These are phyloP conservation scores for Carex arenaria DNA, from an alignment of 202 grass and related monocot genomes.

Conservation along the genomic window DNA sequence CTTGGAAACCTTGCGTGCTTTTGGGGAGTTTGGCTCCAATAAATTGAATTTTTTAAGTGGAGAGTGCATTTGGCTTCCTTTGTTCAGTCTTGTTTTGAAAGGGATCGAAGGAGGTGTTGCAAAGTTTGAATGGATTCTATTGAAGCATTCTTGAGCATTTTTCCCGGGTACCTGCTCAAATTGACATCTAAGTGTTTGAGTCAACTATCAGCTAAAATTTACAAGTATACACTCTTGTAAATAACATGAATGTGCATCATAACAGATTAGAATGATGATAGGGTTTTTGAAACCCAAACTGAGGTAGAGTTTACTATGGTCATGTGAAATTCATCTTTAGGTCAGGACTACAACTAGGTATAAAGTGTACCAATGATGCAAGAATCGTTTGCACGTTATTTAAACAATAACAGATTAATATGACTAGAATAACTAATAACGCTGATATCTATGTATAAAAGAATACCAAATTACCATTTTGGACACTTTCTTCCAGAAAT, in stretches of 20 bases:
- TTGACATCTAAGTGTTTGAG: slow-evolving; percentile 8
- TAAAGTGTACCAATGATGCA: background rate
- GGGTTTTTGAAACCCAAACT: background rate
- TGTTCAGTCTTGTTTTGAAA: slow-evolving; percentile 46
- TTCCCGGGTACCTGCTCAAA: slow-evolving; percentile 64
- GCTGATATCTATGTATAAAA: slow-evolving; percentile 13
- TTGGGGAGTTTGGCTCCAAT: slow-evolving; percentile 39
- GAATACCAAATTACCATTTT: slow-evolving; percentile 63
- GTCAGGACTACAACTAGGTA: background rate
- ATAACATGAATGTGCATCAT: background rate
- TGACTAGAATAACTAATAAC: slow-evolving; percentile 10
- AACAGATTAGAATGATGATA: background rate
- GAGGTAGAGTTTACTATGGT: background rate
- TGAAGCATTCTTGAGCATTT: slow-evolving; percentile 73
- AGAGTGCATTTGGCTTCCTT: slow-evolving; percentile 32
- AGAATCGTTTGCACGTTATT: background rate
- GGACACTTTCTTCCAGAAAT: slow-evolving; percentile 96
- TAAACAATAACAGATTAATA: background rate
- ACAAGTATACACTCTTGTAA: background rate
- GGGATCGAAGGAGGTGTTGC: slow-evolving; percentile 55
- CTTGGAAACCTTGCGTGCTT: slow-evolving; percentile 38
- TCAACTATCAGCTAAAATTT: background rate
- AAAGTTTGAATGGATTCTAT: slow-evolving; percentile 60
- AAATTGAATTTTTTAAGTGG: slow-evolving; percentile 54
- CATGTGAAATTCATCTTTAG: background rate